phyloP scores from a whole-genome alignment of 2,329 filamentous ascomycete genomes.

The Tolypocladium inflatum region DNA sequence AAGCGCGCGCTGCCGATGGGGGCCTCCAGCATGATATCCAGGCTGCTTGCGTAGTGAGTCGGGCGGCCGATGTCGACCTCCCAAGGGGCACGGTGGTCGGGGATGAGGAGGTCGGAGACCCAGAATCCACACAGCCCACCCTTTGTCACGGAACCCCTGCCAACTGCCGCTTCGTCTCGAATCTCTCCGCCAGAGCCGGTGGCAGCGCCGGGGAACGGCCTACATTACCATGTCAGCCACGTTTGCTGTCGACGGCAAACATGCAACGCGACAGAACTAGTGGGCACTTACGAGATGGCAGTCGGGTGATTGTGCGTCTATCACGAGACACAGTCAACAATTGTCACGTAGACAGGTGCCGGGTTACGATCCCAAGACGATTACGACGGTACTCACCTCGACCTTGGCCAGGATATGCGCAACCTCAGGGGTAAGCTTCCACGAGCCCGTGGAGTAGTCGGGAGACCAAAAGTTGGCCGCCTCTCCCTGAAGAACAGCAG shows the following conservation, averaged over 20 bases:
- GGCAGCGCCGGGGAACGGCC: conserved; percentile 78
- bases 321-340: not conserved
- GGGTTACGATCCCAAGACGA: not conserved
- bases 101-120: conserved; percentile 89
- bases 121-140: conserved; percentile 88
- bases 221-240: conserved; percentile 1
- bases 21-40: conserved; percentile 96
- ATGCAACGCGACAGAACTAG: not conserved
- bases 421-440: conserved; percentile 76
- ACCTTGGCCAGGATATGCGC: conserved; percentile 90
- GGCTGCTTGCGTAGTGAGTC: conserved; percentile 80
- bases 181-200: conserved; percentile 96
- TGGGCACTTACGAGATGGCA: conserved; percentile 56
- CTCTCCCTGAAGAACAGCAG: conserved; percentile 59
- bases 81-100: conserved; percentile 75
- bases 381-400: conserved; percentile 35
- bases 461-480: conserved; percentile 64
- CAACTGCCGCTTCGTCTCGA: conserved; percentile 88
- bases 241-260: not conserved
- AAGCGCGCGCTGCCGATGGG: conserved; percentile 91
- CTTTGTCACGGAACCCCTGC: conserved; percentile 85
- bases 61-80: conserved; percentile 86
- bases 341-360: too few relatives aligned
- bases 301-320: conserved; percentile 92
- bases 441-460: conserved; percentile 75